Percentiles rank a stretch among this genome's conserved stretches.
Conservation (phyloP, 176 grass and related monocot genomes). For the Oryza glaberrima region DNA sequence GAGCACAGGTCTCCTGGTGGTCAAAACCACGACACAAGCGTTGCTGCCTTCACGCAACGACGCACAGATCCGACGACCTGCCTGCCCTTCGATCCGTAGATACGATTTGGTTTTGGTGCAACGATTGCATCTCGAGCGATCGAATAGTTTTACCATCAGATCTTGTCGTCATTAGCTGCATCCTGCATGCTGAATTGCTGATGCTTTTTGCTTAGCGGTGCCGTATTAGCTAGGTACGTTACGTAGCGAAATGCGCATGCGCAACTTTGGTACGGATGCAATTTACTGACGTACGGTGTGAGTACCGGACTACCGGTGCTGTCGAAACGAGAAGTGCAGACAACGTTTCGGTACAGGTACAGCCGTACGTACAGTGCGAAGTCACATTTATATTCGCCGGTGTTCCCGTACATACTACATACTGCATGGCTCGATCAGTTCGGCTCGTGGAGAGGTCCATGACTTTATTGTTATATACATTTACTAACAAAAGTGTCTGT, state of each 20-base stretch:
- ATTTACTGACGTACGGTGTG: not conserved
- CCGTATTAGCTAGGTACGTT: not conserved
- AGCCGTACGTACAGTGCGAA: not conserved
- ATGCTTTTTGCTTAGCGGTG: not conserved
- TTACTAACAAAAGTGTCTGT: too few relatives aligned
- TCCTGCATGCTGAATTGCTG: too few relatives aligned
- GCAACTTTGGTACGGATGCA: not conserved
- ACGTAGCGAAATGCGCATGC: not conserved
- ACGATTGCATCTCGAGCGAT: constrained; percentile 16
- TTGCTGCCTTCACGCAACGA: constrained; percentile 3
- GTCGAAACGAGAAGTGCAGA: not conserved
- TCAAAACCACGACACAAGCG: constrained; percentile 34
- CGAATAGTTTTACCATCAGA: not conserved
- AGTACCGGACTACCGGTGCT: not conserved
- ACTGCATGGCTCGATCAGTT: too few relatives aligned
- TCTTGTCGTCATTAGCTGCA: not conserved
- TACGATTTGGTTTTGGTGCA: constrained; percentile 63
- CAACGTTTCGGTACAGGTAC: not conserved
- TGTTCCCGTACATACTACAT: not conserved
- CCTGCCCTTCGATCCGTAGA: not conserved
- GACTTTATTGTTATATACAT: too few relatives aligned
- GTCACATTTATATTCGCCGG: not conserved
- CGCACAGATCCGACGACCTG: not conserved
- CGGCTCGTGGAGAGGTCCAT: too few relatives aligned
- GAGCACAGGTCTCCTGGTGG: not conserved